Evolutionary conservation across 140 eudicot genomes (phyloP).

Genomic region (Oenanthe javanica): DNA sequence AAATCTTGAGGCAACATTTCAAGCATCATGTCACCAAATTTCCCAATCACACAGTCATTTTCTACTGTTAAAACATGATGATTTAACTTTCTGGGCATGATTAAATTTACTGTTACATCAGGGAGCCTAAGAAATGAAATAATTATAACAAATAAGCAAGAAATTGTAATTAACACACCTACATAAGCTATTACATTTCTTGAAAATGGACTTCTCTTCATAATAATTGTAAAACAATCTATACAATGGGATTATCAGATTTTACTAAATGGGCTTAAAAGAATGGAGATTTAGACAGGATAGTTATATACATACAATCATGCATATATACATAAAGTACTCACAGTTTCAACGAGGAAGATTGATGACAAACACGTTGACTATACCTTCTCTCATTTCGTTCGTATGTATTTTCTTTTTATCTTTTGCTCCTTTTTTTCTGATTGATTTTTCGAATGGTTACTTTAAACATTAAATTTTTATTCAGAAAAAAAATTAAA

Average conservation of each 20-base stretch:
- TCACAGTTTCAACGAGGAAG: constrained; percentile 6
- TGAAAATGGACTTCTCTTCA: constrained; percentile 31
- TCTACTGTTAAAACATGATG: not conserved
- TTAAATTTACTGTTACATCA: constrained; percentile 18
- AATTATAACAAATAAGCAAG: constrained; percentile 41
- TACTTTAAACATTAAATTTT: too few relatives aligned
- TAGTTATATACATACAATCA: not conserved
- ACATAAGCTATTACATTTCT: constrained; percentile 33
- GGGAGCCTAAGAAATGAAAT: constrained; percentile 49
- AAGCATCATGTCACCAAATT: constrained; percentile 52
- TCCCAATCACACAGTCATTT: constrained; percentile 28
- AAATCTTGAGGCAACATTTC: constrained; percentile 76
- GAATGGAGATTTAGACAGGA: not conserved
- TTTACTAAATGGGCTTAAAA: not conserved
- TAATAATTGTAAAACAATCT: not conserved
- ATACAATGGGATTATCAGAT: too few relatives aligned
- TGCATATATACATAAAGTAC: not conserved
- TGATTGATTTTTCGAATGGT: too few relatives aligned
- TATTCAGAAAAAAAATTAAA: too few relatives aligned
- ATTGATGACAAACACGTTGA: not conserved
- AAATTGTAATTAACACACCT: constrained; percentile 29
- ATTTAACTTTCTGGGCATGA: constrained; percentile 11
- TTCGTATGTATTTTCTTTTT: too few relatives aligned
- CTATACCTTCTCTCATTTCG: not conserved
- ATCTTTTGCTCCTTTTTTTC: too few relatives aligned